Base-by-base conservation (phyloP, 768 basidiomycete genomes). In the Chalciporus sphaerocephalus region DNA sequence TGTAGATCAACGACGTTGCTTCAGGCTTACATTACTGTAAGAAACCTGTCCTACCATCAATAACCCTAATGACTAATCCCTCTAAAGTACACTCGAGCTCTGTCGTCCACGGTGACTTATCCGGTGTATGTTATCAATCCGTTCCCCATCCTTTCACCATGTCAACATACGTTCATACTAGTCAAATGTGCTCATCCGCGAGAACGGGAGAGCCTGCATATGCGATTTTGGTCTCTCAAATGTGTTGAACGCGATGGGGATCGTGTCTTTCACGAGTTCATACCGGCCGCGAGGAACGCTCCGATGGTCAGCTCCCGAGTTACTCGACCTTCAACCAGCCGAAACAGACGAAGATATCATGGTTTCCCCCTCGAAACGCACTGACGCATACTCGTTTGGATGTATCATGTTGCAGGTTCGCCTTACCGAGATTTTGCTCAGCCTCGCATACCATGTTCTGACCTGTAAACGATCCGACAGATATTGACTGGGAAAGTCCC, bases 221-320 rank as follows among this genome's bases (percentile, higher is more conserved):
- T 62, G 71, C 12, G 74, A 77, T 50, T 77, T 77, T 48, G 74
- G 74, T 4, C 60, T 75, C 4, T 57, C 50, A n/a, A 54, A 37
- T 15, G 5, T 57, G 2, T 25, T 54, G 20, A 42, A 32, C 4
- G 48, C 51, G 27, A 46, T 54, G 2, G 33, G 36, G 1, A 52
- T 44, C 7, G 38, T 36, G 18, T 47, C 47, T 5, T 52, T 57
- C n/a, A 49, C 49, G 1, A 46, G 59, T 15, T 57, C 57, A 6
- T 37, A 62, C 25, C 42, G 38, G n/a, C 32, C 39, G 46, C 23
- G 58, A 50, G 54, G 50, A 0, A 47, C 50, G 16, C 13, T 50
- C 1, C 45, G 52, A 12, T 54, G 55, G 51, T 37, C 40, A 5
- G 58, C 57, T 4, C 57, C 57, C 11, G 56, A 58, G 13, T 30